Percentiles rank a stretch among this genome's conserved stretches.
Evolutionary conservation across 1,284 basidiomycete genomes (phyloP).

Genomic region (Kalmanozyma brasiliensis): DNA sequence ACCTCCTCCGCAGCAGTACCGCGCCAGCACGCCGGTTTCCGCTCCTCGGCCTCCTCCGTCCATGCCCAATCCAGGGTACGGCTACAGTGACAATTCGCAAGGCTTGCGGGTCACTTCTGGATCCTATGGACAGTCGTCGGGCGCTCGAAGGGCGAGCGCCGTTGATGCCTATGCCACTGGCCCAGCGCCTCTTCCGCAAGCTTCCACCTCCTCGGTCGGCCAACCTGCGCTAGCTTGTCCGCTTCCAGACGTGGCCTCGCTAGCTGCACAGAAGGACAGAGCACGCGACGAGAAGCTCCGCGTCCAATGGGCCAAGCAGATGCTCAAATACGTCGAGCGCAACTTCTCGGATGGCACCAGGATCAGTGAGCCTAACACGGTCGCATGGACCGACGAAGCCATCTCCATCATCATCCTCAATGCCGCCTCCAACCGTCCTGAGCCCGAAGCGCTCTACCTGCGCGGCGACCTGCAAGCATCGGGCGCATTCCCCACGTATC

Average conservation of each 20-base stretch:
- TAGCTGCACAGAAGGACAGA: constrained; percentile 48
- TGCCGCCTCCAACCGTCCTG: constrained; percentile 67
- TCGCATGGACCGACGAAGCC: constrained; percentile 76
- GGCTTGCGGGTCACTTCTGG: constrained; percentile 11
- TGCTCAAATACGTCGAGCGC: constrained; percentile 79
- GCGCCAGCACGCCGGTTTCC: constrained; percentile 2
- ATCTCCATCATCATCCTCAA: constrained; percentile 55
- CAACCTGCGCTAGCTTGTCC: constrained; percentile 49
- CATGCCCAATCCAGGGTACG: constrained; percentile 17
- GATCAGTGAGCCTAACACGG: constrained; percentile 76
- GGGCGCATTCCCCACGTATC: constrained; percentile 72
- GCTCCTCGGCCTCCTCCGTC: constrained; percentile 14
- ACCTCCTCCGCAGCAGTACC: constrained; percentile 10
- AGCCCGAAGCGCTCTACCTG: constrained; percentile 80
- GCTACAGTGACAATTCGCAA: constrained; percentile 30
- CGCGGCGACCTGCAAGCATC: constrained; percentile 78
- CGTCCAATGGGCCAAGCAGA: constrained; percentile 81
- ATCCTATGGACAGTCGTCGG: constrained; percentile 5
- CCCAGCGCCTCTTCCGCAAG: constrained; percentile 4
- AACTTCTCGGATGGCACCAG: constrained; percentile 51
- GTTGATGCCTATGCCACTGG: constrained; percentile 12
- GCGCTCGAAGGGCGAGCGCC: constrained; percentile 16
- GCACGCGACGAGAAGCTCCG: constrained; percentile 73
- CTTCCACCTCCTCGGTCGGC: constrained; percentile 7
- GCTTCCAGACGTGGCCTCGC: constrained; percentile 55